Percentiles rank a stretch among this genome's conserved stretches.
phyloP scores from a whole-genome alignment of 129 eudicot species.

The Flaveria trinervia region DNA sequence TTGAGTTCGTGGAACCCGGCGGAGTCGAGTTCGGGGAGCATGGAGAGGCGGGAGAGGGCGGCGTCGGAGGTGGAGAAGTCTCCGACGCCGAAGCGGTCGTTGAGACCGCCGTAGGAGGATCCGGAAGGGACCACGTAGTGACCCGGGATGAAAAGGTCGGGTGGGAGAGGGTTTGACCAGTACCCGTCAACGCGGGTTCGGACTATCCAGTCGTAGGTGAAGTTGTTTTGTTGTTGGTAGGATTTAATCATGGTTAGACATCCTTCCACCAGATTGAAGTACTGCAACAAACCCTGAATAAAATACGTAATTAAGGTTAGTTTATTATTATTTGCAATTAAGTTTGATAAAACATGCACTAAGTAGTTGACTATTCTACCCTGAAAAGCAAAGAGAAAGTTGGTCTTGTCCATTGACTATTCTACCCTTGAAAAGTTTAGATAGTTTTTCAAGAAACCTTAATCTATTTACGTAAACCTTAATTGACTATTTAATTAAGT shows the following conservation, averaged over 20 bases:
- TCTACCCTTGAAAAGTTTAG: no score
- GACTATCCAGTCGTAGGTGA: slow-evolving; percentile 88
- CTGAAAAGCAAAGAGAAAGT: neutral
- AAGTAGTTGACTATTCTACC: no score
- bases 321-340: neutral
- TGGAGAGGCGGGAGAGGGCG: slow-evolving; percentile 83
- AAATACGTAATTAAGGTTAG: neutral
- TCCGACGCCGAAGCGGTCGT: slow-evolving; percentile 85
- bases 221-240: slow-evolving; percentile 60
- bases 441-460: no score
- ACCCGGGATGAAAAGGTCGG: slow-evolving; percentile 59
- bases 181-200: slow-evolving; percentile 90
- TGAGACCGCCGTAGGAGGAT: slow-evolving; percentile 80
- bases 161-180: slow-evolving; percentile 66
- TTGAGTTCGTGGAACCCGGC: slow-evolving; percentile 64
- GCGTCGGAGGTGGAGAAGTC: slow-evolving; percentile 60
- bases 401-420: neutral
- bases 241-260: slow-evolving; percentile 71
- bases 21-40: slow-evolving; percentile 60
- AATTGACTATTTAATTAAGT: neutral
- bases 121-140: slow-evolving; percentile 80
- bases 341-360: neutral
- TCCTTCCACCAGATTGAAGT: slow-evolving; percentile 77
- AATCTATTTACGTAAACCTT: no score
- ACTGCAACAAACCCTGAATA: slow-evolving; percentile 82